These are phyloP conservation scores for Ceratocystis alfenasii DNA, from an alignment of 2,329 filamentous ascomycete species.

Conservation along the genomic window DNA sequence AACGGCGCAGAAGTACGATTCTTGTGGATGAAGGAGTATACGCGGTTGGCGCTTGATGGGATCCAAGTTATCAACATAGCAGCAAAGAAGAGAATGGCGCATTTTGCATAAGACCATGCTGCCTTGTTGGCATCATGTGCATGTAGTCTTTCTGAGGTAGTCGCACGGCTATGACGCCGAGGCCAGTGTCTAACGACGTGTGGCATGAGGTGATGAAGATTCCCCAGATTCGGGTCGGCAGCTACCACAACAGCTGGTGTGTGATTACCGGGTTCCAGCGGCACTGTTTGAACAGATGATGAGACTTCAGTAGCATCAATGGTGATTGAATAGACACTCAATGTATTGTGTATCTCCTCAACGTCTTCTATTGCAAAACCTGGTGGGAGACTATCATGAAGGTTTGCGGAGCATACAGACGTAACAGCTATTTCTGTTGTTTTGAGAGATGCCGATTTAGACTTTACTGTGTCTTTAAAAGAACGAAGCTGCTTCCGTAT, in stretches of 20 bases:
- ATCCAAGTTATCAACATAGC: constrained; percentile 58
- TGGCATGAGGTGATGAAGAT: neutral
- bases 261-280: constrained; percentile 58
- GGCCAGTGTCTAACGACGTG: constrained; percentile 1
- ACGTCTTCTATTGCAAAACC: neutral
- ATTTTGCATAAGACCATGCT: constrained; percentile 52
- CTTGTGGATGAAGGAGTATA: constrained; percentile 49
- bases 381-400: neutral
- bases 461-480: constrained; percentile 32
- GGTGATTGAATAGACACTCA: constrained; percentile 48
- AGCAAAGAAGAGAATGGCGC: constrained; percentile 52
- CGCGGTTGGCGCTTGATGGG: constrained; percentile 57
- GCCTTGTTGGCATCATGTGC: constrained; percentile 42
- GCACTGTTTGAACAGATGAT: constrained; percentile 50
- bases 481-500: constrained; percentile 46
- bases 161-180: constrained; percentile 22
- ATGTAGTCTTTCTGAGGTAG: constrained; percentile 23
- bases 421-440: constrained; percentile 47
- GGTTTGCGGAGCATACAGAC: constrained; percentile 29
- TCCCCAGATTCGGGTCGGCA: constrained; percentile 38
- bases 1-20: constrained; percentile 41
- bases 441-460: constrained; percentile 35
- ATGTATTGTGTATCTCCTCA: constrained; percentile 25
- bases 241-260: constrained; percentile 58
- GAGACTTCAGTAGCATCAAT: constrained; percentile 50